Base-by-base conservation (phyloP, 1,139 yeast genomes). In the Hansenula sp. region DNA sequence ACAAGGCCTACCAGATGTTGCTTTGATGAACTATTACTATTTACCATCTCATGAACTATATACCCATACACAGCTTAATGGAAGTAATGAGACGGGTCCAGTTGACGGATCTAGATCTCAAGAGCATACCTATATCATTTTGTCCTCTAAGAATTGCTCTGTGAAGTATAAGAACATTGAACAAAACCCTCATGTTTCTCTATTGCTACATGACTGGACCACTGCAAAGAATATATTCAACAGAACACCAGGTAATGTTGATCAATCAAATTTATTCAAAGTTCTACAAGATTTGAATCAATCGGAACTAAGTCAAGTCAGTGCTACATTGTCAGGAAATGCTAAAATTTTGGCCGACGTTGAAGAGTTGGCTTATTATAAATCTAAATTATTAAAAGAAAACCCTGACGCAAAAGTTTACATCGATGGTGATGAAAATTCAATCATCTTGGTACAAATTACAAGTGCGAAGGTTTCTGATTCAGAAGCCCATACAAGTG, bases 131-230 rank as follows among this genome's bases (percentile, higher is more conserved):
- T 72, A 74, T 47, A 76, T 89, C 41, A 77, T 90, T 31, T 69
- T 90, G 47, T 79, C 95, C 7, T 81, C 95, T 1, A 82, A 82
- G 2, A 75, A 72, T 48, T 66, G 75, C 44, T 86, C 96, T 5
- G 79, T 80, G 45, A 90, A 89, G 63, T 86, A 74, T 61, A 64
- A 74, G 33, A 88, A 90, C 62, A 76, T 90, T 47, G 53, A 62
- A 12, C 64, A 70, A 34, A 90, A 90, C 59, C 89, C 90, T 6
- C 72, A 77, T 38, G 96, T 90, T 10, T 84, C 96, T 0, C 61
- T 90, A 40, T 70, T 90, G 45, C 79, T 90, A 36, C 97, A 90
- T 59, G 97, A 90, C 59, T 88, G 96, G 96, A 78, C 81, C 31
- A 74, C 84, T 16, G 79, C 83, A 4, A 77, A 77, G 54, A 62